phyloP scores from a whole-genome alignment of 306 rosid genomes.

The Cucurbita moschata region DNA sequence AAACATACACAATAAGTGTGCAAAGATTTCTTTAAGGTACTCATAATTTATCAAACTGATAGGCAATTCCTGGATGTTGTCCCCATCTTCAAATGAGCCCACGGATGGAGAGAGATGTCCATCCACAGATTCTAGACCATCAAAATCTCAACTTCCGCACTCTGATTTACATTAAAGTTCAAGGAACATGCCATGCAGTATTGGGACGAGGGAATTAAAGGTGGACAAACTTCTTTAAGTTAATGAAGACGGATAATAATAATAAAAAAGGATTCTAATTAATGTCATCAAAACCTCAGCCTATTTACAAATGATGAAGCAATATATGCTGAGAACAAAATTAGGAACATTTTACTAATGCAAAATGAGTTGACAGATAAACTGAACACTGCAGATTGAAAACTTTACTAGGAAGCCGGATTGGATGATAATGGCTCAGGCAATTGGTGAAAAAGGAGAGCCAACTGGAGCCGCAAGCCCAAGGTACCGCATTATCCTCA shows the following conservation, averaged over 20 bases:
- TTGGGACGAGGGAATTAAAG: not conserved
- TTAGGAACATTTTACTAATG: not conserved
- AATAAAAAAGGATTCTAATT: not conserved
- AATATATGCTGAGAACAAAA: not conserved
- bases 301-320: not conserved
- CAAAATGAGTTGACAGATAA: not conserved
- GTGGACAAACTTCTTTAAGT: not conserved
- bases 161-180: not conserved
- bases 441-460: conserved; percentile 34
- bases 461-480: conserved; percentile 65
- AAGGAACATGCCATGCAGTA: not conserved
- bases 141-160: not conserved
- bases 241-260: not conserved
- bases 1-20: not conserved
- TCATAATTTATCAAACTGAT: not conserved
- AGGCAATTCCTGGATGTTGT: not conserved
- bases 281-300: not conserved
- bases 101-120: not conserved
- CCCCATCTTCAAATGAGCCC: not conserved
- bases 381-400: not conserved
- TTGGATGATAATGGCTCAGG: not conserved
- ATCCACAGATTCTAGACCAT: not conserved
- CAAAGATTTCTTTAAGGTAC: not conserved
- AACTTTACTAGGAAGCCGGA: conserved; percentile 1
- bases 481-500: conserved; percentile 63